Evolutionary conservation across 192 early-diverging fungal species (phyloP), one percentile per base, ranked within the genome.

Genomic region (Dissophora ornata): DNA sequence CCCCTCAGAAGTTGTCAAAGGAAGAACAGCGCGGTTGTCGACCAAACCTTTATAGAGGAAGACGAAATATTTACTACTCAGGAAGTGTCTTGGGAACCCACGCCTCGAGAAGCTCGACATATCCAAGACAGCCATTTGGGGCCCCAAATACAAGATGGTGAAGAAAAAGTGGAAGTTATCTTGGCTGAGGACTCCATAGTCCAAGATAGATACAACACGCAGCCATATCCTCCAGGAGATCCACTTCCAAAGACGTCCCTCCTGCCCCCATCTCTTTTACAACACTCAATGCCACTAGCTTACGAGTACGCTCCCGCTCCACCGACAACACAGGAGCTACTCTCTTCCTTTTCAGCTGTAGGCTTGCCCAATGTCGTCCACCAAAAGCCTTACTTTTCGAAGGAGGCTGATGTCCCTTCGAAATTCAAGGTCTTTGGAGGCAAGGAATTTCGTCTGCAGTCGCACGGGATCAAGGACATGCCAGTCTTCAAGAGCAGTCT

Each of bases 331-430:
- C 53, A 68, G 25, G 41, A 79, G 5, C 79, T 90, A 13, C 25
- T 79, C 7, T 42, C 51, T 10, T 71, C 69, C 4, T 62, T 88
- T 28, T n/a, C 57, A 12, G 40, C 24, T 2, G 57, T 57, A 10
- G 67, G 59, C 0, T 42, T 86, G 0, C 82, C 82, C 0, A 55
- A 62, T 32, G 41, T 85, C 9, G 64, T 85, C 0, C 88, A 94
- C 50, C 73, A 80, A 13, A 84, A 88, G 24, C 90, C 93, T 0
- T 86, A 79, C 56, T 94, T 81, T 53, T 82, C 82, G 12, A 80
- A 90, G 26, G 65, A 85, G 3, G 46, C 26, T 0, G 93, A 94
- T 78, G 88, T 84, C 9, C 87, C 91, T 1, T 50, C 48, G 1
- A 68, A 65, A 13, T 62, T 80, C 6, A 85, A 80, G 22, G 79